phyloP scores from a whole-genome alignment of 2,329 filamentous ascomycete species.

The Apiospora aurea region DNA sequence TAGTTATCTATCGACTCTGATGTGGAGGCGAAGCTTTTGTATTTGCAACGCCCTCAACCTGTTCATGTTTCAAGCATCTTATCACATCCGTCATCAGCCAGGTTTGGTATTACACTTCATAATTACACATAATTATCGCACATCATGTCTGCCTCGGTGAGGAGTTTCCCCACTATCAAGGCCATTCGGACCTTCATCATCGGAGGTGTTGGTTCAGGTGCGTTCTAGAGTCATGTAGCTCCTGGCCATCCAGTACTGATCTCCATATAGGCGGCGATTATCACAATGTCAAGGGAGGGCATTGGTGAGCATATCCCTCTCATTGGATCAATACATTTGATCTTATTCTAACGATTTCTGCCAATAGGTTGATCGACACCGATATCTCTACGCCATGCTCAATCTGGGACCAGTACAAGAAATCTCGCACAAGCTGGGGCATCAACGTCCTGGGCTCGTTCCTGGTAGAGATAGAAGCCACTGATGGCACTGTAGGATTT shows the following conservation, averaged over 20 bases:
- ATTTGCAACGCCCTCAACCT: not conserved
- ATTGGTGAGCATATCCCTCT: conserved; percentile 59
- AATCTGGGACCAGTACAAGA: conserved; percentile 85
- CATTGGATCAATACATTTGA: not conserved
- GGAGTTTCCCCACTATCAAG: conserved; percentile 77
- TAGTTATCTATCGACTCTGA: not conserved
- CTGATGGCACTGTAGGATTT: conserved; percentile 91
- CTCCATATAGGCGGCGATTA: conserved; percentile 75
- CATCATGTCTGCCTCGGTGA: conserved; percentile 54
- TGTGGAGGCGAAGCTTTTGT: not conserved
- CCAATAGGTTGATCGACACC: conserved; percentile 84
- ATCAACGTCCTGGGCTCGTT: conserved; percentile 96
- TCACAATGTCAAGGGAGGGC: conserved; percentile 84
- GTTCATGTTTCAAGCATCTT: not conserved
- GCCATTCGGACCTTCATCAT: conserved; percentile 77
- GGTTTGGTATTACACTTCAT: not conserved
- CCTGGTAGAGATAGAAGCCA: conserved; percentile 86
- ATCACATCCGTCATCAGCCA: not conserved
- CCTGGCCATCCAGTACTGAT: conserved; percentile 23
- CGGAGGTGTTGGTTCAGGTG: conserved; percentile 62
- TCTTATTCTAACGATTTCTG: not conserved
- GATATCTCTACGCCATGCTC: conserved; percentile 94
- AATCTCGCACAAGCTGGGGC: conserved; percentile 89
- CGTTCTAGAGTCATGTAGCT: conserved; percentile 41
- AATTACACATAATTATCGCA: not conserved